phyloP scores from a whole-genome alignment of 805 yeast species.

The Candida insectalens region DNA sequence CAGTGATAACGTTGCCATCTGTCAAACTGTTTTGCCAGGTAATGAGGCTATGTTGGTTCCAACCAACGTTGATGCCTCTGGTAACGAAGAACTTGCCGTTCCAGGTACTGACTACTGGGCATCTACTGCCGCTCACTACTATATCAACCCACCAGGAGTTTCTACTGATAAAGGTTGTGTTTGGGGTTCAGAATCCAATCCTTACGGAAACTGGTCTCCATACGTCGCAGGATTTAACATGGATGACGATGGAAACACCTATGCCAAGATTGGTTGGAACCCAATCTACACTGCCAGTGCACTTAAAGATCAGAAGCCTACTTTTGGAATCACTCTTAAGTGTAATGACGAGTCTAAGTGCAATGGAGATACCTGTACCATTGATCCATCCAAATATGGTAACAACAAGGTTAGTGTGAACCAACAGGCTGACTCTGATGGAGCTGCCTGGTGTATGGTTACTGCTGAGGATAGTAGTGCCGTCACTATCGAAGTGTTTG shows the following conservation, averaged over 20 bases:
- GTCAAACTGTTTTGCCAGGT: constrained; percentile 92
- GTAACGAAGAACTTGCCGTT: constrained; percentile 56
- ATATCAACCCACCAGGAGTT: constrained; percentile 77
- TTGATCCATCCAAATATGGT: constrained; percentile 58
- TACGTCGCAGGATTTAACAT: constrained; percentile 88
- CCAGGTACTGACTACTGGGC: constrained; percentile 85
- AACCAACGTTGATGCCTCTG: constrained; percentile 47
- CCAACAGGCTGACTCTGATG: constrained; percentile 26
- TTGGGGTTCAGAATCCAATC: constrained; percentile 67
- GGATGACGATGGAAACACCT: constrained; percentile 62
- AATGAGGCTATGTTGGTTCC: constrained; percentile 93
- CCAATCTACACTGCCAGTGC: constrained; percentile 58
- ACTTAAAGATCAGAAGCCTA: constrained; percentile 46
- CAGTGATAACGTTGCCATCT: constrained; percentile 59
- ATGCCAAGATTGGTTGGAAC: constrained; percentile 83
- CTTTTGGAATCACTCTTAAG: constrained; percentile 61
- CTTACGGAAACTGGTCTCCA: constrained; percentile 88
- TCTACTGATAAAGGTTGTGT: constrained; percentile 66
- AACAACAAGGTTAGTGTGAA: constrained; percentile 44
- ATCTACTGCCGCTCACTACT: constrained; percentile 77
- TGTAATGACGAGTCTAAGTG: constrained; percentile 67
- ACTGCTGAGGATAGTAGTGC: constrained; percentile 56
- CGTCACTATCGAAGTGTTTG: constrained; percentile 70
- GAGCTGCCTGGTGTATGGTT: constrained; percentile 76
- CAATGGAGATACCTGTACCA: constrained; percentile 70